phyloP scores from a whole-genome alignment of 176 grass and related monocot species.

The Phoenix dactylifera region DNA sequence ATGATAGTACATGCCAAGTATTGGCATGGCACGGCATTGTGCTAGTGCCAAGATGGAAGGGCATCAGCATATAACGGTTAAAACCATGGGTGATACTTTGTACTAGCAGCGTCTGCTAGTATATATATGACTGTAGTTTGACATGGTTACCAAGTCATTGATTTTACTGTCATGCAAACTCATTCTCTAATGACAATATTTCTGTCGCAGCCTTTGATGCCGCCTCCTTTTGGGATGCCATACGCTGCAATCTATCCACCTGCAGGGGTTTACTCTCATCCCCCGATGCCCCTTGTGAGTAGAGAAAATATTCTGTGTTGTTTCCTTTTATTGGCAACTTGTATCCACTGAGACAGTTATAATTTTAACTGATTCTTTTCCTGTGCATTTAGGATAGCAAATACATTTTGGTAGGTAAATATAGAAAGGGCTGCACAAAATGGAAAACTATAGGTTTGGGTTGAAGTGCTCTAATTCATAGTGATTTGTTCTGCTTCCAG shows the following conservation, averaged over 20 bases:
- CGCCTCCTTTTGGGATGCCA: constrained; percentile 43
- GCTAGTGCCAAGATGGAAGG: not conserved
- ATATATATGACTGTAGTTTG: not conserved
- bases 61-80: not conserved
- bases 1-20: not conserved
- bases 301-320: constrained; percentile 1
- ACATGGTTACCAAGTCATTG: not conserved
- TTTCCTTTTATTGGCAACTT: not conserved
- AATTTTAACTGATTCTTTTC: no score
- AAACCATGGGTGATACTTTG: not conserved
- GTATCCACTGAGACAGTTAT: constrained; percentile 8
- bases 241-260: constrained; percentile 61
- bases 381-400: not conserved
- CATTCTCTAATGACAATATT: not conserved
- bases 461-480: not conserved
- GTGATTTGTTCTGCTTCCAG: not conserved
- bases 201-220: constrained; percentile 38
- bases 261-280: constrained; percentile 50
- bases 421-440: no score
- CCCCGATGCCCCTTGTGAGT: constrained; percentile 60
- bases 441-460: no score
- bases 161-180: constrained; percentile 1
- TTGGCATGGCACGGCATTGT: not conserved
- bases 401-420: no score
- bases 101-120: not conserved